Evolutionary conservation across 129 eudicot species (phyloP).

Genomic region (Dittrichia graveolens): DNA sequence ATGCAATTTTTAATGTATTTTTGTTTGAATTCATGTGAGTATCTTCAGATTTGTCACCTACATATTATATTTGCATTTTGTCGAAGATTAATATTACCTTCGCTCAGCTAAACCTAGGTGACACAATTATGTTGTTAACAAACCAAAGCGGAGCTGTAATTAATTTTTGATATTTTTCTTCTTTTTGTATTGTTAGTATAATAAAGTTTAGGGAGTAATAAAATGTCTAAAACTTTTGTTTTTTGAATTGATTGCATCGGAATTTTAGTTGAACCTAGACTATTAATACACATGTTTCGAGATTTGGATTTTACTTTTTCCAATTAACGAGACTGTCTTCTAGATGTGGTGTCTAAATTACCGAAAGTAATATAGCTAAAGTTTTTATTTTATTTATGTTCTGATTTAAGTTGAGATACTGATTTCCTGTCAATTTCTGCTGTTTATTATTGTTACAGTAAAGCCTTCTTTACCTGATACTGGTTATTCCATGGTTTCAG

Average conservation of each 20-base stretch:
- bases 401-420: conserved; percentile 1
- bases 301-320: conserved; percentile 6
- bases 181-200: background rate
- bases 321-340: conserved; percentile 3
- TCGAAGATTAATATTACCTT: background rate
- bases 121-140: background rate
- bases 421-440: background rate
- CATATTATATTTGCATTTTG: conserved; percentile 1
- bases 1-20: background rate
- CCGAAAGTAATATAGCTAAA: too few relatives aligned
- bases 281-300: background rate
- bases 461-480: conserved; percentile 23
- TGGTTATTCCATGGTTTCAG: conserved; percentile 39
- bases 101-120: conserved; percentile 7
- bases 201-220: too few relatives aligned
- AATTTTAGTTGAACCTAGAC: conserved; percentile 7
- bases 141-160: background rate
- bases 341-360: background rate
- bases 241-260: background rate
- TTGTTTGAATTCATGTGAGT: conserved; percentile 3
- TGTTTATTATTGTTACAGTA: background rate
- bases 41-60: conserved; percentile 18
- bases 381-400: background rate
- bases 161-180: background rate
- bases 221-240: background rate